Evolutionary conservation across 768 basidiomycete species (phyloP).

Genomic region (Coprinopsis cinerea): DNA sequence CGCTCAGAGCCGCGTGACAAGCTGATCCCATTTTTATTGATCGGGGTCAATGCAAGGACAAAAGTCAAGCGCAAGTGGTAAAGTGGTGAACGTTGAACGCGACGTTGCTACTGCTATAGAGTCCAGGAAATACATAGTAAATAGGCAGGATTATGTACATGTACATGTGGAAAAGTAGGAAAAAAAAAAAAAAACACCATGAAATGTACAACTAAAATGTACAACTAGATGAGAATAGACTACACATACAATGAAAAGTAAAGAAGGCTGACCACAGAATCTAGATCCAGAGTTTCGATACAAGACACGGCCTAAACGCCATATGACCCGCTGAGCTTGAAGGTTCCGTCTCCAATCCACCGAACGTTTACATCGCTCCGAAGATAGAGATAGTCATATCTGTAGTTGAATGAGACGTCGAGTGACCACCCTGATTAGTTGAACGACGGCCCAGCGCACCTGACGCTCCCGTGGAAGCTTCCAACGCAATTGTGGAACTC

Average conservation of each 20-base stretch:
- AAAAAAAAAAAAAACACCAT: too few species aligned
- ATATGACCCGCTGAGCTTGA: conserved; percentile 52
- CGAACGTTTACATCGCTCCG: conserved; percentile 40
- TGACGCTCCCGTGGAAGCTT: conserved; percentile 25
- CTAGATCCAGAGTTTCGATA: too few species aligned
- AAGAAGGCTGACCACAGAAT: too few species aligned
- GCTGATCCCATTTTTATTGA: too few species aligned
- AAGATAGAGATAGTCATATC: conserved; percentile 34
- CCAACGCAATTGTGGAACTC: conserved; percentile 32
- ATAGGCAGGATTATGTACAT: too few species aligned
- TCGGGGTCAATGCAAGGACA: not conserved
- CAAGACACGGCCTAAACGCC: conserved; percentile 20
- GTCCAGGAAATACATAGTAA: too few species aligned
- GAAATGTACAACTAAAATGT: too few species aligned
- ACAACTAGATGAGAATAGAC: too few species aligned
- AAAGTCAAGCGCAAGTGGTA: not conserved
- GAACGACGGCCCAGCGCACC: conserved; percentile 26
- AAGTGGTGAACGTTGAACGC: not conserved
- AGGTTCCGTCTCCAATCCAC: conserved; percentile 44
- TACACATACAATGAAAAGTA: too few species aligned
- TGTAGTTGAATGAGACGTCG: conserved; percentile 13
- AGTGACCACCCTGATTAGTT: not conserved
- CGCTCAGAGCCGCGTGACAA: too few species aligned
- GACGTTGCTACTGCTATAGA: too few species aligned
- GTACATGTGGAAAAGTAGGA: too few species aligned